Percentiles rank a stretch among this genome's conserved stretches.
Conservation (phyloP, 345 rosid species). For the Moricandia moricandioides region DNA sequence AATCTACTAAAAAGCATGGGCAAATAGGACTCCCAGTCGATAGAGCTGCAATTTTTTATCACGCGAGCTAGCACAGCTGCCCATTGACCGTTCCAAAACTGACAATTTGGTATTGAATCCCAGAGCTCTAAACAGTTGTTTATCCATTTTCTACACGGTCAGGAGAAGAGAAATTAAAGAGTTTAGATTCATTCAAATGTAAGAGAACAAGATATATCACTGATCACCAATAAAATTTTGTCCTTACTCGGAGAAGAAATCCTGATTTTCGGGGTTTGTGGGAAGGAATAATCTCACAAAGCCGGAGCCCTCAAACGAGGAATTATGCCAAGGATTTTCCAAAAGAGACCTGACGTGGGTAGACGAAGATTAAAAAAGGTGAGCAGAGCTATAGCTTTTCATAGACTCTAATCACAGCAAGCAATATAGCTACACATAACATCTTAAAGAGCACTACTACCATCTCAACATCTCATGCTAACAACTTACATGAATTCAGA, state of each 20-base stretch:
- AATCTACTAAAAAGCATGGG: constrained; percentile 74
- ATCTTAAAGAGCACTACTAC: constrained; percentile 3
- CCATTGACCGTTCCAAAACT: constrained; percentile 99
- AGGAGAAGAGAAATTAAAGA: constrained; percentile 6
- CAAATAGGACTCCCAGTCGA: constrained; percentile 77
- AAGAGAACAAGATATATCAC: constrained; percentile 18
- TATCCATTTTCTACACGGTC: constrained; percentile 72
- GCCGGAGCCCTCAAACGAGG: constrained; percentile 95
- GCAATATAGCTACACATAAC: constrained; percentile 5
- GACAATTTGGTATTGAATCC: constrained; percentile 95
- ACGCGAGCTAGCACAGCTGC: constrained; percentile 81
- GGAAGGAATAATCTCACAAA: constrained; percentile 94
- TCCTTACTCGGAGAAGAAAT: constrained; percentile 83
- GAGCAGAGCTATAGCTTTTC: not conserved
- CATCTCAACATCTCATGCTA: constrained; percentile 9
- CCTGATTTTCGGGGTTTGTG: constrained; percentile 76
- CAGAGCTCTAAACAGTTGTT: constrained; percentile 64
- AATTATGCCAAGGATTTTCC: constrained; percentile 99
- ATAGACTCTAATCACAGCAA: constrained; percentile 20
- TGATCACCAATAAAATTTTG: constrained; percentile 1
- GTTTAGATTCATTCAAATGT: constrained; percentile 12
- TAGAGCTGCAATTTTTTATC: constrained; percentile 67
- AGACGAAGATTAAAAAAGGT: constrained; percentile 15
- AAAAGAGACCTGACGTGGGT: constrained; percentile 59
- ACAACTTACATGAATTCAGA: constrained; percentile 77